Conservation (phyloP, 805 yeast species). For the Candida quercuum region DNA sequence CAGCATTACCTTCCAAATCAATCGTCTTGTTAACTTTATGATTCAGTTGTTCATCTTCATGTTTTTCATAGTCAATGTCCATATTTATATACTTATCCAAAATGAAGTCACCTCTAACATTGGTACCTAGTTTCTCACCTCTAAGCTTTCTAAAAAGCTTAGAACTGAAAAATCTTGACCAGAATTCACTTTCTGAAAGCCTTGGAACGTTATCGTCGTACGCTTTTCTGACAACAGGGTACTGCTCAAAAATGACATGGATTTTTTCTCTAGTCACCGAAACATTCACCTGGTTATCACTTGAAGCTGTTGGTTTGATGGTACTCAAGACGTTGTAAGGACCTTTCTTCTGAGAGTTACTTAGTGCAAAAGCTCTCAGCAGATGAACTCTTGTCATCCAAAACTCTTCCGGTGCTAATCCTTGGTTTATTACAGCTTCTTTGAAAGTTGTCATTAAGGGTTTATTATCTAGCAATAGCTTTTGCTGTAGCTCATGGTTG, state of each 20-base stretch:
- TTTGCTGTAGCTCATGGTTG: constrained; percentile 76
- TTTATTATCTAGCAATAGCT: constrained; percentile 63
- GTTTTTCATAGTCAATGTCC: constrained; percentile 53
- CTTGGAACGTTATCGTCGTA: constrained; percentile 89
- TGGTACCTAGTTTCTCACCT: constrained; percentile 77
- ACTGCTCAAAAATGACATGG: constrained; percentile 83
- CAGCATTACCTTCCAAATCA: constrained; percentile 76
- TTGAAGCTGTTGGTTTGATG: constrained; percentile 87
- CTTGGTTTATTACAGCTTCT: constrained; percentile 77
- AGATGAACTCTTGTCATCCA: constrained; percentile 82
- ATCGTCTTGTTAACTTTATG: constrained; percentile 61
- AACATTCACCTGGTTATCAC: constrained; percentile 91
- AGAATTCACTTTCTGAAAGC: constrained; percentile 84
- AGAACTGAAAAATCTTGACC: constrained; percentile 94
- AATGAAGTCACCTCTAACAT: constrained; percentile 77
- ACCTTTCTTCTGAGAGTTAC: constrained; percentile 80
- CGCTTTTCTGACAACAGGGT: constrained; percentile 86
- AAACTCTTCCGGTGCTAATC: constrained; percentile 75
- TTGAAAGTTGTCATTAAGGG: constrained; percentile 70
- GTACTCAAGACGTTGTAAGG: constrained; percentile 93
- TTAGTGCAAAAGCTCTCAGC: constrained; percentile 79
- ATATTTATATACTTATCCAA: constrained; percentile 77
- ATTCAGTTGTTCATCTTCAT: constrained; percentile 35
- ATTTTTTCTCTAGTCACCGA: constrained; percentile 88
- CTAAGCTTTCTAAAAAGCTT: constrained; percentile 79